Percentiles rank a stretch among this genome's conserved stretches.
Evolutionary conservation across 352 stramenopile genomes (phyloP).

Genomic region (Phytophthora constricta): DNA sequence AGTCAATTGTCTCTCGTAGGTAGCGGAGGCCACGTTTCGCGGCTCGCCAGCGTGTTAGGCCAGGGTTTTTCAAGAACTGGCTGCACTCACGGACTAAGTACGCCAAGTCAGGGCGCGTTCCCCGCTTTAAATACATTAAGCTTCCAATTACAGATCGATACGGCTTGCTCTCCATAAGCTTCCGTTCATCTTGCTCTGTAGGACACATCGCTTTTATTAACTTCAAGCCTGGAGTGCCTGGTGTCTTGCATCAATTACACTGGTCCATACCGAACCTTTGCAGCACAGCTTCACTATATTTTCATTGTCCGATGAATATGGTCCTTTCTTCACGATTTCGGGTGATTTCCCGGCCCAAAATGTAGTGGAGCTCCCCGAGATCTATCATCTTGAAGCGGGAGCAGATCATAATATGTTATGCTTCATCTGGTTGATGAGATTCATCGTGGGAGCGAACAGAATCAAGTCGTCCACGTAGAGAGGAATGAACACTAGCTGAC

Average conservation of each 20-base stretch:
- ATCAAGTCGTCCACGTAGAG: conserved; percentile 37
- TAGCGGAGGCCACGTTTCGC: conserved; percentile 15
- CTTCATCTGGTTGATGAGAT: conserved; percentile 18
- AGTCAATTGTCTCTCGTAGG: conserved; percentile 11
- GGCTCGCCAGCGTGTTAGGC: conserved; percentile 14
- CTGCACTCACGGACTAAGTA: no score
- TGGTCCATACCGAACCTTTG: conserved; percentile 19
- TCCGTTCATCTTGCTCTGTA: neutral
- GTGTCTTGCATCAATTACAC: conserved; percentile 21
- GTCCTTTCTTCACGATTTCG: conserved; percentile 6
- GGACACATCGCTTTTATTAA: conserved; percentile 26
- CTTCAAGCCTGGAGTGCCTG: conserved; percentile 15
- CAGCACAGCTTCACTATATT: conserved; percentile 22
- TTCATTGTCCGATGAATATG: conserved; percentile 22
- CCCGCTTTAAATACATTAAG: no score
- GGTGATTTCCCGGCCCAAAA: conserved; percentile 26
- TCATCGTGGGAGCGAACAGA: conserved; percentile 24
- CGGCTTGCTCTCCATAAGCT: conserved; percentile 8
- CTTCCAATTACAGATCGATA: conserved; percentile 11
- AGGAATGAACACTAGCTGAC: conserved; percentile 19
- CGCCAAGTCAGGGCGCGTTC: no score
- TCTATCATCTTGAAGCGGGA: conserved; percentile 31
- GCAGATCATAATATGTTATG: conserved; percentile 10
- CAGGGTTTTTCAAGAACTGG: conserved; percentile 26
- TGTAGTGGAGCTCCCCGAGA: conserved; percentile 26